Conservation (phyloP, 352 stramenopile genomes). For the Aphanomyces invadans region DNA sequence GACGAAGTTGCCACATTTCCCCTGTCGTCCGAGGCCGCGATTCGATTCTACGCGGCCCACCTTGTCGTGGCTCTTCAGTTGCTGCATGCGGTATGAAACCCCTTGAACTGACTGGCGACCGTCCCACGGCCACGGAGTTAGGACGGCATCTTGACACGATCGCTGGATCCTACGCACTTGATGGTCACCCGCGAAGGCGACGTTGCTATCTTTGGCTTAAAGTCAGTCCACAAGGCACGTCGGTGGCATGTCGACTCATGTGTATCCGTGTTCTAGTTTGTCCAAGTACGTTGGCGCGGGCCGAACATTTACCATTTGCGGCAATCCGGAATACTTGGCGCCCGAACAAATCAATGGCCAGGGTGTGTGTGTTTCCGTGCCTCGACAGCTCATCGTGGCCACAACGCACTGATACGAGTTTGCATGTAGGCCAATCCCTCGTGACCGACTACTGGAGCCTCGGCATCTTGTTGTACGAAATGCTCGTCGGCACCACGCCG, state of each 20-base stretch:
- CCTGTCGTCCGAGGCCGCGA: constrained; percentile 62
- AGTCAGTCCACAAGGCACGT: too few species aligned
- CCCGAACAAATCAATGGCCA: constrained; percentile 83
- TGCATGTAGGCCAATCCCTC: constrained; percentile 61
- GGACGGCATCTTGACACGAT: constrained; percentile 74
- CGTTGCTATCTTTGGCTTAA: constrained; percentile 75
- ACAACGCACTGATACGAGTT: background rate
- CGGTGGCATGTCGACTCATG: background rate
- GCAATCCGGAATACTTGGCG: constrained; percentile 76
- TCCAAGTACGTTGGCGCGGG: constrained; percentile 81
- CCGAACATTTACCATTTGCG: constrained; percentile 80
- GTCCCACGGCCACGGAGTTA: constrained; percentile 20
- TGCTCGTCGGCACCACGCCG: constrained; percentile 82
- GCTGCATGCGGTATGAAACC: constrained; percentile 50
- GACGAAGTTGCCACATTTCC: constrained; percentile 69
- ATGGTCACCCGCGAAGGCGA: constrained; percentile 76
- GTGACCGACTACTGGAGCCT: constrained; percentile 90
- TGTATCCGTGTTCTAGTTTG: constrained; percentile 33
- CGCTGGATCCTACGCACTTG: constrained; percentile 69
- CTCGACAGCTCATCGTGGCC: too few species aligned
- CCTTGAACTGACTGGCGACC: background rate
- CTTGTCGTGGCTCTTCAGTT: constrained; percentile 76
- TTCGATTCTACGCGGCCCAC: constrained; percentile 81
- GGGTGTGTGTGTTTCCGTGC: constrained; percentile 35
- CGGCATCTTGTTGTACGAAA: constrained; percentile 91